Conservation (phyloP, 805 yeast species). For the Tanozyma kutaoensis region DNA sequence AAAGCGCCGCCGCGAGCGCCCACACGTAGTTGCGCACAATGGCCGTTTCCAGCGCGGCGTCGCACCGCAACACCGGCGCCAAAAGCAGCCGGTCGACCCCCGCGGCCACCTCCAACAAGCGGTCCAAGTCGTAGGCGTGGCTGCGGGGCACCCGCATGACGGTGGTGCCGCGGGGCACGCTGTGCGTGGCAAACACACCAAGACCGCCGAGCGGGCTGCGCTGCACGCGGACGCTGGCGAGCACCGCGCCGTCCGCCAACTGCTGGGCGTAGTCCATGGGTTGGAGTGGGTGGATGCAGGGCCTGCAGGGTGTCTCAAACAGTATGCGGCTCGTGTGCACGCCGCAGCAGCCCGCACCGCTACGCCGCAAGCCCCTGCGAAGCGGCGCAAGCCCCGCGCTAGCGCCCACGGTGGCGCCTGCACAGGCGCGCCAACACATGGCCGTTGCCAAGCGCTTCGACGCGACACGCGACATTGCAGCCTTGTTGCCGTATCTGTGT, state of each 20-base stretch:
- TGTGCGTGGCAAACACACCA: constrained; percentile 3
- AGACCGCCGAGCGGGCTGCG: constrained; percentile 5
- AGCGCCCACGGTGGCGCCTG: no score
- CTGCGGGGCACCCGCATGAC: constrained; percentile 5
- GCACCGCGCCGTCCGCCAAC: background rate
- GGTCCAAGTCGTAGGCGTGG: constrained; percentile 8
- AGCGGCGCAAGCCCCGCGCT: background rate
- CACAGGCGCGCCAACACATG: no score
- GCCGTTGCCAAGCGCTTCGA: no score
- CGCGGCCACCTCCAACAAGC: constrained; percentile 8
- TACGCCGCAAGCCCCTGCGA: background rate
- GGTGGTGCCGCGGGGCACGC: constrained; percentile 1
- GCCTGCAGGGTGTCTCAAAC: background rate
- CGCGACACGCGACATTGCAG: no score
- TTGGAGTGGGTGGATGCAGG: background rate
- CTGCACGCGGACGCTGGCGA: background rate
- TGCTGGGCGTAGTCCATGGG: background rate
- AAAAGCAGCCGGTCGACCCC: no score
- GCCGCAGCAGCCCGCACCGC: background rate
- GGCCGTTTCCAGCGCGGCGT: constrained; percentile 4
- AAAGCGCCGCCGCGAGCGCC: no score
- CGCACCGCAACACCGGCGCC: constrained; percentile 6
- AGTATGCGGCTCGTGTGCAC: background rate
- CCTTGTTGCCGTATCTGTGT: no score
- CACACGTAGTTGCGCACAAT: constrained; percentile 6